A percentile compares a stretch with the other conserved stretches of the same genome.
Evolutionary conservation across 1,284 basidiomycete genomes (phyloP).

Genomic region (Ceratobasidium sp.): DNA sequence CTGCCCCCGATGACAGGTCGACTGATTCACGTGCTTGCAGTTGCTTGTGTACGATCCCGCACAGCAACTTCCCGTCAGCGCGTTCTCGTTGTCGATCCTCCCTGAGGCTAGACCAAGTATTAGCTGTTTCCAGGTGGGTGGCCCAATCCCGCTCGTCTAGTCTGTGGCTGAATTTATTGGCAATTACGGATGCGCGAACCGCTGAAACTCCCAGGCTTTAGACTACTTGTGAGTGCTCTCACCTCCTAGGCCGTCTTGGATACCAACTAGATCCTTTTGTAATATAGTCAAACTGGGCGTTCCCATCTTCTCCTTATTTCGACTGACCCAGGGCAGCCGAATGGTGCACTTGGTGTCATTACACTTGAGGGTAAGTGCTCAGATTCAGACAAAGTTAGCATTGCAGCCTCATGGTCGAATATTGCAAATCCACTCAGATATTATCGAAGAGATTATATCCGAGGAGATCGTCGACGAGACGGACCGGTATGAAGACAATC

Average conservation of each 20-base stretch:
- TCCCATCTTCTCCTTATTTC: slow-evolving; percentile 93
- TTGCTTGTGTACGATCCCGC: slow-evolving; percentile 93
- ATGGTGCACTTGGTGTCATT: slow-evolving; percentile 86
- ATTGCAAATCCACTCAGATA: slow-evolving; percentile 54
- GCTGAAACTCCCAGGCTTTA: slow-evolving; percentile 65
- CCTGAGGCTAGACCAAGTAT: slow-evolving; percentile 91
- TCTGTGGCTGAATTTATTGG: slow-evolving; percentile 14
- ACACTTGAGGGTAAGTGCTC: slow-evolving; percentile 77
- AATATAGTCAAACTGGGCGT: slow-evolving; percentile 90
- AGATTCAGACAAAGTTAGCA: slow-evolving; percentile 46
- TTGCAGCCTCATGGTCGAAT: slow-evolving; percentile 22
- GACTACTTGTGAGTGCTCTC: slow-evolving; percentile 79
- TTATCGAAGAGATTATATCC: slow-evolving; percentile 83
- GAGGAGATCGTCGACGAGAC: slow-evolving; percentile 94
- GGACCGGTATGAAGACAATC: slow-evolving; percentile 88
- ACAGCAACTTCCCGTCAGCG: slow-evolving; percentile 79
- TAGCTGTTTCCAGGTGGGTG: slow-evolving; percentile 74
- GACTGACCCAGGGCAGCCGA: slow-evolving; percentile 80
- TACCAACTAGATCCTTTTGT: slow-evolving; percentile 54
- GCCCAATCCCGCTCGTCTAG: slow-evolving; percentile 19
- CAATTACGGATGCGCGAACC: background rate
- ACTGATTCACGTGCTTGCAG: slow-evolving; percentile 58
- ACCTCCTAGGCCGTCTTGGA: background rate
- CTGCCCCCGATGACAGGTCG: slow-evolving; percentile 26
- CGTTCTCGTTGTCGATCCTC: slow-evolving; percentile 82